Conservation (phyloP, 495 filamentous ascomycete species). For the Pyrenula massariospora region DNA sequence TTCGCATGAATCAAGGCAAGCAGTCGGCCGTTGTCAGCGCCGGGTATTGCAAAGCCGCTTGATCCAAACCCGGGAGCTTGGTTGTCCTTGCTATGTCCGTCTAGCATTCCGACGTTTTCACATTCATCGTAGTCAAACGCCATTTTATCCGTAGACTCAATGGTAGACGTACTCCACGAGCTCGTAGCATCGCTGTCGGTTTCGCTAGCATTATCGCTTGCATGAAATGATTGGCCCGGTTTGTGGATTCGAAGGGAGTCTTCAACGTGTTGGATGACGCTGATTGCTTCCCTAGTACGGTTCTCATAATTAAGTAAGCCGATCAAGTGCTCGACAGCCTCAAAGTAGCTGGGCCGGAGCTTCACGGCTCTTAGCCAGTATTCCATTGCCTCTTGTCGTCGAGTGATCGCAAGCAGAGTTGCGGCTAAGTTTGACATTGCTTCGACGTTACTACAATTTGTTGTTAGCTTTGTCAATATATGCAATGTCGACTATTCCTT, state of each 20-base stretch:
- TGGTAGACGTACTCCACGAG: constrained; percentile 34
- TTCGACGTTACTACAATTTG: constrained; percentile 67
- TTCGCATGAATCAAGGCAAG: constrained; percentile 89
- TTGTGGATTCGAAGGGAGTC: constrained; percentile 48
- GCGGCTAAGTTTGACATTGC: constrained; percentile 90
- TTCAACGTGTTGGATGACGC: constrained; percentile 86
- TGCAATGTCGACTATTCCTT: constrained; percentile 17
- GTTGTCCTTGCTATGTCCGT: constrained; percentile 17
- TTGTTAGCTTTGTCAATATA: constrained; percentile 3
- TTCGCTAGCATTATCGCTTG: constrained; percentile 43
- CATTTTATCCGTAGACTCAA: constrained; percentile 40
- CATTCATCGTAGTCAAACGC: constrained; percentile 49
- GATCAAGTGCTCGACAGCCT: constrained; percentile 93
- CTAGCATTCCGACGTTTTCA: constrained; percentile 14
- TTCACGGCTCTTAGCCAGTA: constrained; percentile 80
- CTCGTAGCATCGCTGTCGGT: constrained; percentile 42
- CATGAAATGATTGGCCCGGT: constrained; percentile 33
- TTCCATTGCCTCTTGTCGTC: constrained; percentile 71
- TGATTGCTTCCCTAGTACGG: constrained; percentile 73
- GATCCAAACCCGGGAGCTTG: constrained; percentile 52
- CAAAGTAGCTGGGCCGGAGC: constrained; percentile 79
- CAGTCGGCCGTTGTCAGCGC: constrained; percentile 87
- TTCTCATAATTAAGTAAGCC: constrained; percentile 75
- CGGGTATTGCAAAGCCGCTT: constrained; percentile 78
- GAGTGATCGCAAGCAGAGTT: constrained; percentile 71